Conservation (phyloP, 306 rosid genomes). For the Medicago truncatula region DNA sequence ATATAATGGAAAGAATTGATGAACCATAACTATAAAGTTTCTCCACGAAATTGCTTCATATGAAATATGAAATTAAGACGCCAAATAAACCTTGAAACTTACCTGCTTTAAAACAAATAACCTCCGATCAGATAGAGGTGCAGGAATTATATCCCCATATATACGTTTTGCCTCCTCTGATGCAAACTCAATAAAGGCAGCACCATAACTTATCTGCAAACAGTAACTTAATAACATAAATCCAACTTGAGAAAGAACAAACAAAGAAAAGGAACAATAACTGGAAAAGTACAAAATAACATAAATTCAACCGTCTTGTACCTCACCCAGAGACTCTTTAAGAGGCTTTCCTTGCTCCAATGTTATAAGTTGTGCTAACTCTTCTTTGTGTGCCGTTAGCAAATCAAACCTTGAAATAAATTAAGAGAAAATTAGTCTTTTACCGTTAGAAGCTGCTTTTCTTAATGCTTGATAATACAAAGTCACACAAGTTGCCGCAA, state of each 20-base stretch:
- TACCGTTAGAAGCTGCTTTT: background rate
- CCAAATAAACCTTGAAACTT: constrained; percentile 37
- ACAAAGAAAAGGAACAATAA: constrained; percentile 10
- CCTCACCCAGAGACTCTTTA: constrained; percentile 93
- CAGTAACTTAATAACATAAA: constrained; percentile 37
- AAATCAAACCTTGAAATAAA: constrained; percentile 75
- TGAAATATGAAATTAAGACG: constrained; percentile 27
- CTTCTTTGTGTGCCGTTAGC: constrained; percentile 75
- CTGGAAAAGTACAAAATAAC: constrained; percentile 32
- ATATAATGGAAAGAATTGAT: background rate
- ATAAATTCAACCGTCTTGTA: constrained; percentile 44
- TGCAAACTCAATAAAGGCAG: constrained; percentile 86
- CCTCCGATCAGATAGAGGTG: constrained; percentile 82
- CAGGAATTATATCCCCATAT: constrained; percentile 93
- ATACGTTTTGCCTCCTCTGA: constrained; percentile 94
- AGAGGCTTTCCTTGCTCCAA: constrained; percentile 99
- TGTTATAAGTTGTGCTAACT: constrained; percentile 89
- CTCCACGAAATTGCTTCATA: background rate
- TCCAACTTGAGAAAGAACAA: constrained; percentile 26
- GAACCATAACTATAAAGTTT: constrained; percentile 10
- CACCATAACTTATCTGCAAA: constrained; percentile 76
- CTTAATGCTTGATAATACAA: background rate
- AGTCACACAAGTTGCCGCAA: background rate
- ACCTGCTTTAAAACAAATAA: constrained; percentile 94
- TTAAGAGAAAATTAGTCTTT: constrained; percentile 30